Evolutionary conservation across 2,329 filamentous ascomycete species (phyloP), one percentile per base, ranked within the genome.

Genomic region (Periglandula ipomoeae): DNA sequence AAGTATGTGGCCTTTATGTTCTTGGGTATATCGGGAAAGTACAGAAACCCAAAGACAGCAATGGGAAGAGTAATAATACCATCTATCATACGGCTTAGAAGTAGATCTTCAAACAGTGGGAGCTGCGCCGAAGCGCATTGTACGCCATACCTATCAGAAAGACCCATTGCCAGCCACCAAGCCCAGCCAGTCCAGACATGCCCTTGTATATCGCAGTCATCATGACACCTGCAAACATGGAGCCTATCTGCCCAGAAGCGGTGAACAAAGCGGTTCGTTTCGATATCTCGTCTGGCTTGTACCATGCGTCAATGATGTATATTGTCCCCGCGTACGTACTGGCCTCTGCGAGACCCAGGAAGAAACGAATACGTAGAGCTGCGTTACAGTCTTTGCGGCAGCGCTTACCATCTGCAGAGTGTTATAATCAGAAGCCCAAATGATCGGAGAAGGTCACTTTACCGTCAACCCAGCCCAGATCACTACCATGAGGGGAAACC

Each of bases 171-270:
- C n/a, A n/a, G n/a, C n/a, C n/a, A n/a, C n/a, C n/a, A n/a, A n/a
- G n/a, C n/a, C n/a, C n/a, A n/a, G n/a, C n/a, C n/a, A n/a, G n/a
- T n/a, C n/a, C n/a, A n/a, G n/a, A n/a, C n/a, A n/a, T n/a, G n/a
- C n/a, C n/a, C n/a, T n/a, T n/a, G n/a, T 79, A 78, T 48, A 89
- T 85, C 1, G 82, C 79, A 0, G 78, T 78, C 17, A 78, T 75
- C 42, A 84, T 76, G 22, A 82, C 66, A 1, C 82, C 84, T 1
- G 64, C 65, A 26, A 68, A 61, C 51, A 68, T 59, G 38, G 74
- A 80, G 0, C 80, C 80, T 0, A 75, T 75, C 1, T 82, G 68
- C 1, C 79, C 79, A 10, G 76, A 78, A 0, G 76, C 70, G 1
- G 78, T 81, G 57, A 84, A 85, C 44, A 85, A 76, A 42, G 77